These are phyloP conservation scores for Gymnopus androsaceus DNA, from an alignment of 1,284 basidiomycete species.

Conservation along the genomic window DNA sequence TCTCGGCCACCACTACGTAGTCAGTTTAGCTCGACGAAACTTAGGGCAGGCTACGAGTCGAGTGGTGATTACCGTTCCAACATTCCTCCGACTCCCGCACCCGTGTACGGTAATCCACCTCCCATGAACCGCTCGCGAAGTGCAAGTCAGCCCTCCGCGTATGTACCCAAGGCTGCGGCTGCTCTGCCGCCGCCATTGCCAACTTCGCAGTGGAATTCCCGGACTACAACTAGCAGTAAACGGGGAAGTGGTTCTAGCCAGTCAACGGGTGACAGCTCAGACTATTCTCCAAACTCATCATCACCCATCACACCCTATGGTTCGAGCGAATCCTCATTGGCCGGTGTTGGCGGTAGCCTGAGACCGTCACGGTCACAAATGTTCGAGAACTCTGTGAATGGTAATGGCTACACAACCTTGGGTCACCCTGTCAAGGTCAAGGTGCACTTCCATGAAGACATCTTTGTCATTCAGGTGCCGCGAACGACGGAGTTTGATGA, in stretches of 20 bases:
- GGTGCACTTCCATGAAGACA: slow-evolving; percentile 87
- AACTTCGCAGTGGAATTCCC: slow-evolving; percentile 53
- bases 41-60: slow-evolving; percentile 54
- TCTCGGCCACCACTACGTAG: slow-evolving; percentile 60
- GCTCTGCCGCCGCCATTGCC: slow-evolving; percentile 56
- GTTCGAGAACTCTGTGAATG: slow-evolving; percentile 41
- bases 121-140: slow-evolving; percentile 64
- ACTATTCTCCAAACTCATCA: slow-evolving; percentile 78
- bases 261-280: slow-evolving; percentile 75
- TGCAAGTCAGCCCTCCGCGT: slow-evolving; percentile 73
- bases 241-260: slow-evolving; percentile 79
- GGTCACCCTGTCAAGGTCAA: slow-evolving; percentile 81
- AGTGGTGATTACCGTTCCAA: slow-evolving; percentile 25
- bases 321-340: slow-evolving; percentile 78
- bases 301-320: slow-evolving; percentile 84
- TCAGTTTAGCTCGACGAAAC: slow-evolving; percentile 70
- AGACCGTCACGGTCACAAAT: slow-evolving; percentile 55
- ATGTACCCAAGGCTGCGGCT: slow-evolving; percentile 53
- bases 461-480: slow-evolving; percentile 90
- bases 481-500: slow-evolving; percentile 76
- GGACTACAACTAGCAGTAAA: slow-evolving; percentile 59
- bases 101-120: slow-evolving; percentile 21
- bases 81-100: slow-evolving; percentile 25
- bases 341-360: slow-evolving; percentile 46
- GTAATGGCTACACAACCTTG: slow-evolving; percentile 25